These are phyloP conservation scores for Fagus crenata DNA, from an alignment of 306 rosid species.

Conservation along the genomic window DNA sequence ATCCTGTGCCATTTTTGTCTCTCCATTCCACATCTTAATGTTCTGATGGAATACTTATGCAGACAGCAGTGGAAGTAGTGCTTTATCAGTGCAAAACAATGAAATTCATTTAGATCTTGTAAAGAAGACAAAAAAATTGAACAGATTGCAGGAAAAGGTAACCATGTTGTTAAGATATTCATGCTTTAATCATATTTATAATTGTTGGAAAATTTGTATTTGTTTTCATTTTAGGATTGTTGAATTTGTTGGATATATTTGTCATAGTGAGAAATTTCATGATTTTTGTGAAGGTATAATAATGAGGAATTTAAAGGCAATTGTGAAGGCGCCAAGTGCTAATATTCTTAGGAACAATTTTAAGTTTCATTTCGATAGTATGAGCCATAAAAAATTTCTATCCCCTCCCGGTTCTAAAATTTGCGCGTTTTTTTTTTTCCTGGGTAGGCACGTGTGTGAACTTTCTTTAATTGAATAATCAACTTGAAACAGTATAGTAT, in stretches of 20 bases:
- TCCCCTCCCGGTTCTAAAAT: too few relatives aligned
- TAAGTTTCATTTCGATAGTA: too few relatives aligned
- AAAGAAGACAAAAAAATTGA: conserved; percentile 55
- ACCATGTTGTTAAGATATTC: neutral
- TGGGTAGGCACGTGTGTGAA: neutral
- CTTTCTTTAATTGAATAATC: neutral
- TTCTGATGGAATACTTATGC: conserved; percentile 34
- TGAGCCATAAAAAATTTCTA: too few relatives aligned
- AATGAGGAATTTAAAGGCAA: too few relatives aligned
- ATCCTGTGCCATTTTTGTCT: neutral
- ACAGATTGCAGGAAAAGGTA: conserved; percentile 77
- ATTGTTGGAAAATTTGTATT: conserved; percentile 16
- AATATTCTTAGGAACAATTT: too few relatives aligned
- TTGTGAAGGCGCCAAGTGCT: too few relatives aligned
- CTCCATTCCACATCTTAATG: conserved; percentile 5
- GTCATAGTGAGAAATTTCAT: neutral
- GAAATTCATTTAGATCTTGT: conserved; percentile 54
- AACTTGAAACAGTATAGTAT: neutral
- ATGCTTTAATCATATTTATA: conserved; percentile 10
- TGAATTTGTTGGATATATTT: neutral
- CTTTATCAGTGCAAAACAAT: conserved; percentile 50
- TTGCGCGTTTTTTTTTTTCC: neutral
- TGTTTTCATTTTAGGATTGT: neutral
- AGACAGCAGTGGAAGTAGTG: conserved; percentile 46
- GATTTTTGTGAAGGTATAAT: neutral